Conservation (phyloP, 257 asterid species). For the Leonotis leonurus region DNA sequence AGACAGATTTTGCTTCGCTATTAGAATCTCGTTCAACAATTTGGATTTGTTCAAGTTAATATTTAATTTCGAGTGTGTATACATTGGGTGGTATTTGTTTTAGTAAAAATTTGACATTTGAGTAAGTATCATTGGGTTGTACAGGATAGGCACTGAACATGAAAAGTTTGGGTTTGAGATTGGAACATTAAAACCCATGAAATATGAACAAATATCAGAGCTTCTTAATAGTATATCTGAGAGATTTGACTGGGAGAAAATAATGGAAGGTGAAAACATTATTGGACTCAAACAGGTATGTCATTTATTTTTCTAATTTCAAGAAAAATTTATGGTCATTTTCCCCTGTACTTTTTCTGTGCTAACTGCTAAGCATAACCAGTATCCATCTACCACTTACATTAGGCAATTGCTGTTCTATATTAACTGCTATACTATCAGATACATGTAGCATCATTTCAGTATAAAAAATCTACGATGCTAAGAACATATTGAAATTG, state of each 20-base stretch:
- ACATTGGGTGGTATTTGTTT: constrained; percentile 6
- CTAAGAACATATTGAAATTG: background rate
- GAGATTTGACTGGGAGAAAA: constrained; percentile 98
- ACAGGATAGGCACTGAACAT: constrained; percentile 98
- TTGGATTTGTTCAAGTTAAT: background rate
- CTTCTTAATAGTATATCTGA: constrained; percentile 79
- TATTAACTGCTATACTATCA: background rate
- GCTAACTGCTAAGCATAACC: background rate
- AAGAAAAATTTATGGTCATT: background rate
- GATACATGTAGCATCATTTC: background rate
- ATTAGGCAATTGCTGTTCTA: background rate
- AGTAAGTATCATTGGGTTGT: constrained; percentile 7
- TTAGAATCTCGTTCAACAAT: constrained; percentile 1
- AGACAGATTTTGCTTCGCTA: background rate
- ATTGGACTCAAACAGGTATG: constrained; percentile 93
- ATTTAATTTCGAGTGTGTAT: background rate
- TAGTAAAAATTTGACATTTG: background rate
- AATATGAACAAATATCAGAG: constrained; percentile 82
- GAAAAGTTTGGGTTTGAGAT: constrained; percentile 93
- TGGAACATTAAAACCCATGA: constrained; percentile 72
- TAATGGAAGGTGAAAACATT: constrained; percentile 84
- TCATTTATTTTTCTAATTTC: background rate
- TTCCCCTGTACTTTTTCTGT: background rate
- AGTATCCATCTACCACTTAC: background rate
- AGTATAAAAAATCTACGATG: background rate